A percentile compares a stretch with the other conserved stretches of the same genome.
Evolutionary conservation across 495 filamentous ascomycete species (phyloP).

Genomic region (Elasticomyces elasticus): DNA sequence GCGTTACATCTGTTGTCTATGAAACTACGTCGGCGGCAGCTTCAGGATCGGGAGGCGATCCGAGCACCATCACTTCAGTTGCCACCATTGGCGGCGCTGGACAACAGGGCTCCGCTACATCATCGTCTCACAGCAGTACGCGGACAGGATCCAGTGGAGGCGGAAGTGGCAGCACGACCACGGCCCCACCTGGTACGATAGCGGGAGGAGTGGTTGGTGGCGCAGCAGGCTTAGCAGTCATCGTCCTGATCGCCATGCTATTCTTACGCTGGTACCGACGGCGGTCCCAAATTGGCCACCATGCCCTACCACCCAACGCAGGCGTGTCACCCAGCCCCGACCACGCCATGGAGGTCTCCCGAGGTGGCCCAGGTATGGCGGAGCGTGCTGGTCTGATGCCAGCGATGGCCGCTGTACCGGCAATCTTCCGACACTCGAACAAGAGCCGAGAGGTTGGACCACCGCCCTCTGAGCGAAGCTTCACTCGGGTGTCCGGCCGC

Average conservation of each 20-base stretch:
- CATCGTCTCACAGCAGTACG: neutral
- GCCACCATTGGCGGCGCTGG: neutral
- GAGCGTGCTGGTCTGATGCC: conserved; percentile 18
- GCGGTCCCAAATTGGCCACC: conserved; percentile 9
- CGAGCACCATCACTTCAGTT: conserved; percentile 1
- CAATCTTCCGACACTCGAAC: conserved; percentile 18
- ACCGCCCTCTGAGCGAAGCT: conserved; percentile 15
- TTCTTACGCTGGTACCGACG: conserved; percentile 25
- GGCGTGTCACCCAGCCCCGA: conserved; percentile 1
- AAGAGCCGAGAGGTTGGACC: conserved; percentile 3
- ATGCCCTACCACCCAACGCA: conserved; percentile 12
- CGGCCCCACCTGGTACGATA: conserved; percentile 19
- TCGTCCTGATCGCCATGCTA: conserved; percentile 21
- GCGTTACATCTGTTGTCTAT: neutral
- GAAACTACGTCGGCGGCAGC: neutral
- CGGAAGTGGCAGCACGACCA: conserved; percentile 3
- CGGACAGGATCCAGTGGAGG: neutral
- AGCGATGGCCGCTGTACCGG: conserved; percentile 12
- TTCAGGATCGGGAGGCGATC: neutral
- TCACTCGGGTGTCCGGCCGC: conserved; percentile 22
- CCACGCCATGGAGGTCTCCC: neutral
- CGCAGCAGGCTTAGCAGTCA: conserved; percentile 21
- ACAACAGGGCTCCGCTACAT: neutral
- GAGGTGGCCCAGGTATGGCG: conserved; percentile 17
- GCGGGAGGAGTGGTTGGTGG: conserved; percentile 26